These are phyloP conservation scores for Kodamaea laetipori DNA, from an alignment of 805 yeast species.

Conservation along the genomic window DNA sequence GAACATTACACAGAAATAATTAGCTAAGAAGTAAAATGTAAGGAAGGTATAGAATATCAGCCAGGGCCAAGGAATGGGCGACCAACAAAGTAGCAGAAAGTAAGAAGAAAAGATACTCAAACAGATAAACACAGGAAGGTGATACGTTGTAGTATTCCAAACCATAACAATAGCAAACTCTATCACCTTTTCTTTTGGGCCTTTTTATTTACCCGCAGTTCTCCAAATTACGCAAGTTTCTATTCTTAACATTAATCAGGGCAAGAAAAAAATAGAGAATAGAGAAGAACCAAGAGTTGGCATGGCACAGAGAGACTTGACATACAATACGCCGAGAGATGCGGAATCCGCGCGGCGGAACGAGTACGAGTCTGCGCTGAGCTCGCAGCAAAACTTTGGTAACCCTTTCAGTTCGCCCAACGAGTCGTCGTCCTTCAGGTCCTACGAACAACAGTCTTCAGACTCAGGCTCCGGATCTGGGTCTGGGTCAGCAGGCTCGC, in stretches of 20 bases:
- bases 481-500: conserved; percentile 8
- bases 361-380: conserved; percentile 8
- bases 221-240: conserved; percentile 2
- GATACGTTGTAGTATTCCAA: too few species aligned
- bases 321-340: conserved; percentile 27
- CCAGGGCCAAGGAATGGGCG: too few species aligned
- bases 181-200: conserved; percentile 3
- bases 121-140: too few species aligned
- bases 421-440: conserved; percentile 14
- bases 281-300: conserved; percentile 1
- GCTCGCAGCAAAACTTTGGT: conserved; percentile 4
- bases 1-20: too few species aligned
- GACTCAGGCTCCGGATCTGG: conserved; percentile 10
- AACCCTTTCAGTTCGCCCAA: conserved; percentile 17
- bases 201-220: conserved; percentile 4
- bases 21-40: too few species aligned
- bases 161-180: too few species aligned
- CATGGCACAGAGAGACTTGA: conserved; percentile 34
- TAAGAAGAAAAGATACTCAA: too few species aligned
- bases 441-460: conserved; percentile 12
- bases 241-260: conserved; percentile 4
- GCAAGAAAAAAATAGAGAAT: conserved; percentile 7
- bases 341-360: conserved; percentile 9
- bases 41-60: too few species aligned
- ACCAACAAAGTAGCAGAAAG: too few species aligned